Conservation (phyloP, 2,329 filamentous ascomycete species). For the Helotiales sp. region DNA sequence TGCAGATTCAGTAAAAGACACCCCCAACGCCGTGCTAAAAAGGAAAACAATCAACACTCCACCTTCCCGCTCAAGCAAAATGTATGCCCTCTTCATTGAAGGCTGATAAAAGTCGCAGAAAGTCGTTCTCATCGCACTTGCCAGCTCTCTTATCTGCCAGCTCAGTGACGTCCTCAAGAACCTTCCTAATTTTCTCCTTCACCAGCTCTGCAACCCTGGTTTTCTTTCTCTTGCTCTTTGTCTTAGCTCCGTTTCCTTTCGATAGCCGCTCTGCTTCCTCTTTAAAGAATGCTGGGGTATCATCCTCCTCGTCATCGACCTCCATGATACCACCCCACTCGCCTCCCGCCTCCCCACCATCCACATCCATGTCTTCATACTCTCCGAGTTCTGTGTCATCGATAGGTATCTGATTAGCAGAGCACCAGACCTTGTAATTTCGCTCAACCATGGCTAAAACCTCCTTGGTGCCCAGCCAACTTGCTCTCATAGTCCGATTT, state of each 20-base stretch:
- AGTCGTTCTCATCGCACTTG: conserved; percentile 92
- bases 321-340: conserved; percentile 58
- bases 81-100: conserved; percentile 95
- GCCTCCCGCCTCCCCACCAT: conserved; percentile 54
- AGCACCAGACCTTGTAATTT: conserved; percentile 91
- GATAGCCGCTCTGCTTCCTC: conserved; percentile 52
- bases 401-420: conserved; percentile 79
- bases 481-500: conserved; percentile 86
- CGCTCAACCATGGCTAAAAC: conserved; percentile 82
- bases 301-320: conserved; percentile 60
- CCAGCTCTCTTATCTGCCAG: conserved; percentile 81
- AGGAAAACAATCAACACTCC: conserved; percentile 5
- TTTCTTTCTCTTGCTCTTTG: conserved; percentile 74
- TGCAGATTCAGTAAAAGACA: neutral
- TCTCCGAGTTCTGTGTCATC: conserved; percentile 65
- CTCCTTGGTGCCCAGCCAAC: conserved; percentile 79
- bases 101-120: conserved; percentile 76
- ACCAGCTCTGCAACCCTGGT: conserved; percentile 82
- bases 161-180: conserved; percentile 79
- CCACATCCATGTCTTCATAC: conserved; percentile 54
- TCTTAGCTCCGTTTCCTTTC: conserved; percentile 54
- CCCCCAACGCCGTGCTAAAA: conserved; percentile 40
- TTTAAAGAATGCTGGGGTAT: conserved; percentile 84
- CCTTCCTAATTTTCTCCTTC: conserved; percentile 83
- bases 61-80: conserved; percentile 55